phyloP scores from a whole-genome alignment of 2,329 filamentous ascomycete genomes.

The Nothophoma quercina region DNA sequence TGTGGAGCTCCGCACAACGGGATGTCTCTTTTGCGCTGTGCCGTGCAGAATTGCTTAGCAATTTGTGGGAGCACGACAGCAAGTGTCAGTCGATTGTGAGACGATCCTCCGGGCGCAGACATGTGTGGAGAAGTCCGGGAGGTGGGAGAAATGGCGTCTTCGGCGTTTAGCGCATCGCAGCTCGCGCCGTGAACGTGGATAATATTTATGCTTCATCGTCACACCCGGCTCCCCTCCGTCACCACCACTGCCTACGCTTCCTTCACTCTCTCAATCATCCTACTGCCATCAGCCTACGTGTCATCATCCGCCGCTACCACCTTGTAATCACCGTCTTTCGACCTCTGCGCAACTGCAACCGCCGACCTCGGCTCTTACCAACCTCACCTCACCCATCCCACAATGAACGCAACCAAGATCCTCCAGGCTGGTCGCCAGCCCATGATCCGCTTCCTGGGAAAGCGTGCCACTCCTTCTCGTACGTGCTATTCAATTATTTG shows the following conservation, averaged over 20 bases:
- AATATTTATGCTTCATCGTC: conserved; percentile 36
- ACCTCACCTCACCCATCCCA: conserved; percentile 25
- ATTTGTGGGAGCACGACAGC: conserved; percentile 17
- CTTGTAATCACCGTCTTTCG: conserved; percentile 3
- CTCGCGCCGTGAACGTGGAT: conserved; percentile 22
- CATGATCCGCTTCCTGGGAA: conserved; percentile 61
- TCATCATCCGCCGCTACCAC: background rate
- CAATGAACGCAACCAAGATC: conserved; percentile 56
- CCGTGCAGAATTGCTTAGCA: conserved; percentile 23
- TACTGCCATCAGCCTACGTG: conserved; percentile 10
- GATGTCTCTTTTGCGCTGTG: conserved; percentile 15
- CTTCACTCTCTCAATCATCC: conserved; percentile 8
- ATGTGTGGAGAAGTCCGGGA: conserved; percentile 19
- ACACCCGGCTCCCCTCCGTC: conserved; percentile 26
- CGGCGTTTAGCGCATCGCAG: conserved; percentile 25
- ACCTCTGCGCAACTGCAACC: background rate
- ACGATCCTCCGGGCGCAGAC: conserved; percentile 20
- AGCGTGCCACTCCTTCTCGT: conserved; percentile 56
- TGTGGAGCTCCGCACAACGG: conserved; percentile 26
- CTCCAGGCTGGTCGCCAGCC: conserved; percentile 59
- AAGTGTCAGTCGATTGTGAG: conserved; percentile 34
- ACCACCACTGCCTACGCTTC: conserved; percentile 12
- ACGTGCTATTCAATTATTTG: conserved; percentile 24
- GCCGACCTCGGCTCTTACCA: conserved; percentile 13
- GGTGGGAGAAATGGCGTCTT: conserved; percentile 24